Percentiles rank a stretch among this genome's conserved stretches.
phyloP scores from a whole-genome alignment of 1,284 basidiomycete species.

The Ganoderma multipileum region DNA sequence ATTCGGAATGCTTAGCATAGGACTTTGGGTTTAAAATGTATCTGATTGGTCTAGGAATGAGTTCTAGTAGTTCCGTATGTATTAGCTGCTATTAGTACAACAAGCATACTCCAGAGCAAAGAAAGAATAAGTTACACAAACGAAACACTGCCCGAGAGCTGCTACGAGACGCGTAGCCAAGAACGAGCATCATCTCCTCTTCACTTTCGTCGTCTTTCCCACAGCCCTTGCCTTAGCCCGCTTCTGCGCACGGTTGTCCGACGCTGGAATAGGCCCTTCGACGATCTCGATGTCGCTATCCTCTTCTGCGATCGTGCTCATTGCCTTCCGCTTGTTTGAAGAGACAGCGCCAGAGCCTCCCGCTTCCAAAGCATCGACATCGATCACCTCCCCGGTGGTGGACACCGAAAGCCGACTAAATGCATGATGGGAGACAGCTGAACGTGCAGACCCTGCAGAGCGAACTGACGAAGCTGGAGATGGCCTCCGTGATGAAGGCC shows the following conservation, averaged over 20 bases:
- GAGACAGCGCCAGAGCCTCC: constrained; percentile 28
- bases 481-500: constrained; percentile 34
- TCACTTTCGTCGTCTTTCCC: constrained; percentile 39
- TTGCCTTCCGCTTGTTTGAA: constrained; percentile 55
- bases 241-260: constrained; percentile 37
- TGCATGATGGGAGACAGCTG: constrained; percentile 38
- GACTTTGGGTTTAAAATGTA: background rate
- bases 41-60: background rate
- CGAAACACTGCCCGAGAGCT: background rate
- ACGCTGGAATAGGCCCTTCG: constrained; percentile 48
- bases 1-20: too few relatives aligned
- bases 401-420: constrained; percentile 43
- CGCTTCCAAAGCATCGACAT: constrained; percentile 39
- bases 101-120: background rate
- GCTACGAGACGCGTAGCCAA: background rate
- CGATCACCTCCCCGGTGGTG: constrained; percentile 40
- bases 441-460: constrained; percentile 33
- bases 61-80: background rate
- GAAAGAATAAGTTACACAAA: constrained; percentile 2
- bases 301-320: constrained; percentile 39
- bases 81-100: background rate
- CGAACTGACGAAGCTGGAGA: constrained; percentile 44
- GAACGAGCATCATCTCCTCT: constrained; percentile 25
- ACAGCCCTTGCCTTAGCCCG: constrained; percentile 48
- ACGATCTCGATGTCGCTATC: constrained; percentile 66